phyloP scores from a whole-genome alignment of 352 stramenopile genomes.

The Hyaloperonospora brassicae region DNA sequence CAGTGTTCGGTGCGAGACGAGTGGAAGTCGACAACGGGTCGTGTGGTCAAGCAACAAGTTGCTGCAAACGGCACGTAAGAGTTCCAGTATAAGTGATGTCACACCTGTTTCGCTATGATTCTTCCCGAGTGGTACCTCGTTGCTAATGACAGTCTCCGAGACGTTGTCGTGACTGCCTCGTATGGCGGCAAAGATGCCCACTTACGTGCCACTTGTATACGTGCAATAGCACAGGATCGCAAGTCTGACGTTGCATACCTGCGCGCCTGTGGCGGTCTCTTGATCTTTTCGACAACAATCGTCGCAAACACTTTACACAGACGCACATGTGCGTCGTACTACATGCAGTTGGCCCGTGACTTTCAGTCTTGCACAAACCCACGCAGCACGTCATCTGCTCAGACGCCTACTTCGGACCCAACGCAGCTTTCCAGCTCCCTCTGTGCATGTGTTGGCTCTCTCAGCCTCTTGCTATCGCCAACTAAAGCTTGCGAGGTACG shows the following conservation, averaged over 20 bases:
- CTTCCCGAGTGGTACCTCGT: conserved; percentile 47
- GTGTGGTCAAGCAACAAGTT: no score
- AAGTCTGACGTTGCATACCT: conserved; percentile 46
- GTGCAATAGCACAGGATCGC: conserved; percentile 46
- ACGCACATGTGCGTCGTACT: conserved; percentile 72
- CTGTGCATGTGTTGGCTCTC: no score
- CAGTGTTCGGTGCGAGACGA: not conserved
- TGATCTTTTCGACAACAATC: conserved; percentile 50
- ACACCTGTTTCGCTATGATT: conserved; percentile 41
- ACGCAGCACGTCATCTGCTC: no score
- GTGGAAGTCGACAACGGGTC: no score
- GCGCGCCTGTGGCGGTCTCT: conserved; percentile 49
- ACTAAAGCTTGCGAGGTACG: no score
- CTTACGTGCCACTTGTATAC: conserved; percentile 34
- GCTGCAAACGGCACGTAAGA: conserved; percentile 20
- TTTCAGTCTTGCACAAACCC: no score
- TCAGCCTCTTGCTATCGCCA: no score
- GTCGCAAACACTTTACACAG: conserved; percentile 58
- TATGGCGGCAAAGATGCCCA: conserved; percentile 56
- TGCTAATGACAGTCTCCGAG: conserved; percentile 56
- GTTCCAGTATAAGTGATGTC: conserved; percentile 54
- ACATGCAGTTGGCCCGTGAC: conserved; percentile 6
- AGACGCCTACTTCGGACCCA: no score
- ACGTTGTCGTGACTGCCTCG: conserved; percentile 37
- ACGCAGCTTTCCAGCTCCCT: no score